Conservation (phyloP, 2,329 filamentous ascomycete genomes). For the Aspergillus neoniger region DNA sequence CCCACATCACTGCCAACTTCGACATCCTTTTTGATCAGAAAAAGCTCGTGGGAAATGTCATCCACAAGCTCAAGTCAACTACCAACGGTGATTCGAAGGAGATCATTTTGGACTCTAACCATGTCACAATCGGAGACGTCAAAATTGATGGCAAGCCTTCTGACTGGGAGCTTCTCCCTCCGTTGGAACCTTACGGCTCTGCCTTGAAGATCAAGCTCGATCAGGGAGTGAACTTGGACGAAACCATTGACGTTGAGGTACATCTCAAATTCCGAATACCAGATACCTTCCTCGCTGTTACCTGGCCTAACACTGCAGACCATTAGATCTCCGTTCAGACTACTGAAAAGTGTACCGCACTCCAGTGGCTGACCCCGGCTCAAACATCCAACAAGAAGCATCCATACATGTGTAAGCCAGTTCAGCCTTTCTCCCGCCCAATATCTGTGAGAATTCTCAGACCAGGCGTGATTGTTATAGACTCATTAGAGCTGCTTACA, state of each 20-base stretch:
- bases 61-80: slow-evolving; percentile 73
- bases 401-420: slow-evolving; percentile 76
- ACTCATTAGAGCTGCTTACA: not conserved
- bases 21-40: slow-evolving; percentile 81
- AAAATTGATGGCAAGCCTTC: slow-evolving; percentile 65
- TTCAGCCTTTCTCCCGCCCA: not conserved
- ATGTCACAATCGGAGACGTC: slow-evolving; percentile 72
- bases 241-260: slow-evolving; percentile 52
- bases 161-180: slow-evolving; percentile 70
- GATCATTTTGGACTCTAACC: slow-evolving; percentile 86
- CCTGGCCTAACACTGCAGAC: not conserved
- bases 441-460: not conserved
- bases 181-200: slow-evolving; percentile 67
- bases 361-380: slow-evolving; percentile 92
- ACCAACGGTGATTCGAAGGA: slow-evolving; percentile 72
- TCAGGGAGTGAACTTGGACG: slow-evolving; percentile 48
- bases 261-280: slow-evolving; percentile 13
- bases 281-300: not conserved
- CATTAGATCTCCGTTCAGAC: slow-evolving; percentile 70
- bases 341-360: slow-evolving; percentile 82
- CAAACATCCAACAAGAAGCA: slow-evolving; percentile 96
- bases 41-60: slow-evolving; percentile 73
- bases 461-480: not conserved
- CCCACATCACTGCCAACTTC: slow-evolving; percentile 79
- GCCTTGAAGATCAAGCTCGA: slow-evolving; percentile 52